Evolutionary conservation across 257 asterid species (phyloP), one percentile per base, ranked within the genome.

Genomic region (Lithospermum erythrorhizon): DNA sequence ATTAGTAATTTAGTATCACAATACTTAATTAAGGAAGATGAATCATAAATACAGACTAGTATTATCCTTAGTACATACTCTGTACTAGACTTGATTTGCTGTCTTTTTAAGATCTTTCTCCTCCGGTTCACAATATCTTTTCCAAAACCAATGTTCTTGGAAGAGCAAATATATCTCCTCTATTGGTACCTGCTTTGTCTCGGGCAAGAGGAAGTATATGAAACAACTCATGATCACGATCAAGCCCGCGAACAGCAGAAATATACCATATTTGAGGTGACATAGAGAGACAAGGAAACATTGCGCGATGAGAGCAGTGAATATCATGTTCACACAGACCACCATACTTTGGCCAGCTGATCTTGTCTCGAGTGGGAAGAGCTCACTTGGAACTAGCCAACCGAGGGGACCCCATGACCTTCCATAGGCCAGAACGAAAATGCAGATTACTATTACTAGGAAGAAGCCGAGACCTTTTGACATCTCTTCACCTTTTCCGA

Each of bases 171-270:
- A 73, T 48, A 85, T 75, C 83, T 90, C 97, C 71, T 90, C 97
- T 21, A 90, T 87, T 4, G 97, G 97, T 8, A 90, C 95, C 72
- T 90, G 97, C 75, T 90, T 87, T 4, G 96, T 90, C 80, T 90
- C 97, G 0, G 96, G 97, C 81, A 90, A 48, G 53, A 90, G 81
- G 69, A 90, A 81, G 85, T 45, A 85, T 45, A 90, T 69, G 55
- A 90, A 90, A 75, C 73, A 55, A 55, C 75, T 79, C 97, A 87
- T 90, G 62, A 68, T 18, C 59, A 77, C 21, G 11, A 90, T 90
- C 79, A 87, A 67, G 9, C 63, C 75, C 0, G 86, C 97, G 0
- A 90, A 90, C 9, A 90, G 70, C 68, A 90, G 52, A 75, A 90
- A 90, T 59, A 90, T 85, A 3, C 97, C 95, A n/a, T 76, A 90